Evolutionary conservation across 805 yeast genomes (phyloP).

Genomic region (Kluyveromyces aestuarii): DNA sequence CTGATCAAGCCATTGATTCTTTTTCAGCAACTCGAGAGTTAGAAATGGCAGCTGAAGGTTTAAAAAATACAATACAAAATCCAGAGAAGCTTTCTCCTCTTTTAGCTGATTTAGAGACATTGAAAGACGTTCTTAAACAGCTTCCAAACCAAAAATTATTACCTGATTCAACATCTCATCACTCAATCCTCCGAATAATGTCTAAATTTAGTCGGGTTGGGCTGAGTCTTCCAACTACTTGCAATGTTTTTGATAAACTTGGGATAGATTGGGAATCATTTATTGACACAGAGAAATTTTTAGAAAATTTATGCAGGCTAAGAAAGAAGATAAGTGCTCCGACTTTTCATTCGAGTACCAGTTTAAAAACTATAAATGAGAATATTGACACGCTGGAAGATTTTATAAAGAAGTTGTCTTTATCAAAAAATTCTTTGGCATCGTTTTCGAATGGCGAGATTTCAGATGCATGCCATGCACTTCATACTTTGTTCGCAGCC

Average conservation of each 20-base stretch:
- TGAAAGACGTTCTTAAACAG: neutral
- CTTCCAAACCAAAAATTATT: neutral
- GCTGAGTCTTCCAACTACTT: neutral
- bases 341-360: neutral
- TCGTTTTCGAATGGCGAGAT: neutral
- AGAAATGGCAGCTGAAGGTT: neutral
- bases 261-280: neutral
- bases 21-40: neutral
- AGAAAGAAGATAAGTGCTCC: neutral
- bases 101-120: neutral
- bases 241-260: neutral
- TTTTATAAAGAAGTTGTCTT: neutral
- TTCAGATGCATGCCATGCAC: neutral
- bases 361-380: neutral
- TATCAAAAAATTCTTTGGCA: neutral
- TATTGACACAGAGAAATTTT: constrained; percentile 1
- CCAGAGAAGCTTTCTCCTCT: neutral
- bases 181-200: neutral
- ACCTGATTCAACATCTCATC: neutral
- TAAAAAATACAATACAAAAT: neutral
- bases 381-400: neutral
- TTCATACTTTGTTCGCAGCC: neutral
- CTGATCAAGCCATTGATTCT: neutral
- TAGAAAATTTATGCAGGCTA: neutral
- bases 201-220: neutral